Evolutionary conservation across 495 filamentous ascomycete species (phyloP).

Genomic region (Hypoxylon lenormandii): DNA sequence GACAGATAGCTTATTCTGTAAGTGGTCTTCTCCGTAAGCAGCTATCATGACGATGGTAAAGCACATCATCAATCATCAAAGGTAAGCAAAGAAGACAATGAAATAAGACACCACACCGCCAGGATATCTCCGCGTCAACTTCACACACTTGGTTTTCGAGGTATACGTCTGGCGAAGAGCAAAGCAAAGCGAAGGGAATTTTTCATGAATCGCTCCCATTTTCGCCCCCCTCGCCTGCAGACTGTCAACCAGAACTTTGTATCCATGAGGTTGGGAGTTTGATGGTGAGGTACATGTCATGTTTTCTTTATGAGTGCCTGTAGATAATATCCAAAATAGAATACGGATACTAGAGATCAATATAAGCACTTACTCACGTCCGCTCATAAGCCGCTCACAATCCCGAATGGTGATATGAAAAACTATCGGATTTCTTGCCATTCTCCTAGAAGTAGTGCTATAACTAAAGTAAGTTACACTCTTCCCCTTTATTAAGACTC

Average conservation of each 20-base stretch:
- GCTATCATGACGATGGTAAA: background rate
- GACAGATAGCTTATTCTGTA: constrained; percentile 7
- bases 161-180: constrained; percentile 82
- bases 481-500: no score
- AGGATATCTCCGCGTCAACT: constrained; percentile 81
- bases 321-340: background rate
- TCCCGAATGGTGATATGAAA: no score
- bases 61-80: background rate
- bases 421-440: no score
- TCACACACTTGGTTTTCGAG: constrained; percentile 73
- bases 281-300: constrained; percentile 76
- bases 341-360: no score
- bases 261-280: constrained; percentile 72
- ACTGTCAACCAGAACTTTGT: constrained; percentile 65
- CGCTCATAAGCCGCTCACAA: no score
- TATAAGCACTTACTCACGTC: no score
- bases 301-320: no score
- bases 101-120: constrained; percentile 56
- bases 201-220: constrained; percentile 49
- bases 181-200: constrained; percentile 58
- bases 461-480: no score
- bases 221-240: constrained; percentile 73
- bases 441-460: no score
- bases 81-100: constrained; percentile 3
- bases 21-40: constrained; percentile 10